Percentiles rank a stretch among this genome's conserved stretches.
phyloP scores from a whole-genome alignment of 2,329 filamentous ascomycete species.

The Plectosphaerella cucumerina region DNA sequence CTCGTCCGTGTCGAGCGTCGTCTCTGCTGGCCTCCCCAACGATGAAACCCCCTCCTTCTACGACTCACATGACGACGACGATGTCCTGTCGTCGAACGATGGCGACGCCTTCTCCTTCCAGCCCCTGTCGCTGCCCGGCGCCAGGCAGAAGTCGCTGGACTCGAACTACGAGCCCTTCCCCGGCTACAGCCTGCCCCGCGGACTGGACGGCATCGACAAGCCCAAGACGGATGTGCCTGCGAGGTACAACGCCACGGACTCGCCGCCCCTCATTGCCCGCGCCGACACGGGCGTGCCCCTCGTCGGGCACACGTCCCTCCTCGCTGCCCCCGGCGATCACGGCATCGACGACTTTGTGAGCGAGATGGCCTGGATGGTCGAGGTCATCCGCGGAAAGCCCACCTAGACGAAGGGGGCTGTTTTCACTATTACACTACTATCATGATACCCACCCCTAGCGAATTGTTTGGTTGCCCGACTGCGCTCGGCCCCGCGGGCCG shows the following conservation, averaged over 20 bases:
- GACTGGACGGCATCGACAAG: constrained; percentile 19
- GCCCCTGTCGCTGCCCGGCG: constrained; percentile 11
- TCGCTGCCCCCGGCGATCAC: constrained; percentile 29
- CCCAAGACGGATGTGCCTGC: background rate
- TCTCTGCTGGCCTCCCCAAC: constrained; percentile 31
- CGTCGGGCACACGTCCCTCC: constrained; percentile 14
- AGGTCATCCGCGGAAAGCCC: constrained; percentile 35
- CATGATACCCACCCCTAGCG: background rate
- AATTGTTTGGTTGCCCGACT: too few relatives aligned
- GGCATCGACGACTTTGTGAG: constrained; percentile 35
- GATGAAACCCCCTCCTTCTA: constrained; percentile 42
- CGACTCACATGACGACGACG: constrained; percentile 39
- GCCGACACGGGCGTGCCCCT: constrained; percentile 2
- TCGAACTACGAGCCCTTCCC: constrained; percentile 23
- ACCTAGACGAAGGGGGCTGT: constrained; percentile 3
- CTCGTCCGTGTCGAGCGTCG: constrained; percentile 24
- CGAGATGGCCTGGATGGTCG: constrained; percentile 50
- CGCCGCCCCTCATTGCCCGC: constrained; percentile 5
- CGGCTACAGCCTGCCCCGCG: constrained; percentile 44
- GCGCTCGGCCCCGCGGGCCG: too few relatives aligned
- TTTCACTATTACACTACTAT: background rate
- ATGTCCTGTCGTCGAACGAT: constrained; percentile 26
- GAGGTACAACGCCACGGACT: background rate
- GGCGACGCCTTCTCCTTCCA: constrained; percentile 28
- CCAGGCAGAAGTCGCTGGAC: constrained; percentile 15